These are phyloP conservation scores for Pichia sp. DNA, from an alignment of 1,139 yeast genomes.

Conservation along the genomic window DNA sequence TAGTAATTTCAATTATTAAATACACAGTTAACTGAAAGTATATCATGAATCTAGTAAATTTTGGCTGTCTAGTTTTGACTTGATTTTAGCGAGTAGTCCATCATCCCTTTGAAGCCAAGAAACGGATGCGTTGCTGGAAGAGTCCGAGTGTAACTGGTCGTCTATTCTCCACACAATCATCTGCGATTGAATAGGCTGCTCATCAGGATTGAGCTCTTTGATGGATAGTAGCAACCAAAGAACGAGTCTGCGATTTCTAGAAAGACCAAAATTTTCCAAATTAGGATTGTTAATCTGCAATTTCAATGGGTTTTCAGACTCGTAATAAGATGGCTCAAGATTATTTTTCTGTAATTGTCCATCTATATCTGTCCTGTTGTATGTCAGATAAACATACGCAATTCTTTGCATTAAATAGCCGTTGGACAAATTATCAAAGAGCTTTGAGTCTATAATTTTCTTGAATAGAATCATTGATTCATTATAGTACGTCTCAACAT, in stretches of 20 bases:
- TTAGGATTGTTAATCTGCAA: constrained; percentile 31
- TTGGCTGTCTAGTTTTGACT: background rate
- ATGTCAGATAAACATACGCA: constrained; percentile 42
- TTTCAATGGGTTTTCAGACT: constrained; percentile 39
- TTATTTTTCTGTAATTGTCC: background rate
- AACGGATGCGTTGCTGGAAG: background rate
- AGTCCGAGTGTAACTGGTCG: constrained; percentile 15
- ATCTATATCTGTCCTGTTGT: constrained; percentile 12
- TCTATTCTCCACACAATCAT: constrained; percentile 25
- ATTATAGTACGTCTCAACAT: constrained; percentile 38
- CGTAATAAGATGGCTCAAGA: constrained; percentile 28
- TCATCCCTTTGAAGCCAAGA: constrained; percentile 13
- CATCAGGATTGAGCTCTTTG: constrained; percentile 37
- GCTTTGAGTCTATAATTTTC: constrained; percentile 40
- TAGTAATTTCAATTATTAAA: background rate
- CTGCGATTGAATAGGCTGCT: constrained; percentile 25
- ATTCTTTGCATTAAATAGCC: constrained; percentile 37
- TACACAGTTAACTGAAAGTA: no score
- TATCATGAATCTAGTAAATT: background rate
- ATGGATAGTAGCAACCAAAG: constrained; percentile 78
- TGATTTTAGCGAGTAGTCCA: constrained; percentile 6
- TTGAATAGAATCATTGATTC: constrained; percentile 51
- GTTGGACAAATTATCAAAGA: constrained; percentile 38
- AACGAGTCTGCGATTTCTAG: constrained; percentile 68
- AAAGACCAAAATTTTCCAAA: constrained; percentile 46